A percentile compares a stretch with the other conserved stretches of the same genome.
These are phyloP conservation scores for Trichosanthes cucumerina DNA, from an alignment of 306 rosid genomes.

Conservation along the genomic window DNA sequence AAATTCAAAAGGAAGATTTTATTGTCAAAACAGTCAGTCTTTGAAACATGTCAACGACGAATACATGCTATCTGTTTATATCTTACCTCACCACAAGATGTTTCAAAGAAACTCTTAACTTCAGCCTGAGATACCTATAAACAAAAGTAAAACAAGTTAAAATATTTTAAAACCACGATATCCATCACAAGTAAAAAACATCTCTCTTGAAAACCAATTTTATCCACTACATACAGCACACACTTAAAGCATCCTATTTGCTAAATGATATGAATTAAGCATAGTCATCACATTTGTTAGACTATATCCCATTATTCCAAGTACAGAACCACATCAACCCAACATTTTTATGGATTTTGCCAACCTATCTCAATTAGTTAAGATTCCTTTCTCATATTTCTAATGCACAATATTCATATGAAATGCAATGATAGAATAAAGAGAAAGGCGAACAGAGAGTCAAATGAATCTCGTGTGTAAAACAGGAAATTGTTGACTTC, in stretches of 20 bases:
- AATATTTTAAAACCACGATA: neutral
- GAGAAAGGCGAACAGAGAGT: neutral
- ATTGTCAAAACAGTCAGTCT: neutral
- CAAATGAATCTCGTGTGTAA: neutral
- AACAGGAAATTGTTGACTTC: neutral
- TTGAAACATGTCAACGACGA: neutral
- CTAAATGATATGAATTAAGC: neutral
- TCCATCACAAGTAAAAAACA: neutral
- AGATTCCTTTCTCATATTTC: neutral
- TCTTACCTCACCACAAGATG: slow-evolving; percentile 87
- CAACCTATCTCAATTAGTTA: too few species aligned
- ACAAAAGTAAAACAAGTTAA: neutral
- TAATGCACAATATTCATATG: neutral
- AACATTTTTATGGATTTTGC: neutral
- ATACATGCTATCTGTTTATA: neutral
- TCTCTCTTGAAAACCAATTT: neutral
- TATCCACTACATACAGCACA: neutral
- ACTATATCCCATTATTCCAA: neutral
- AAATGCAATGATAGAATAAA: neutral
- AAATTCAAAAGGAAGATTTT: slow-evolving; percentile 6
- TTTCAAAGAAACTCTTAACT: slow-evolving; percentile 84
- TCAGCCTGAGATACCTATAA: slow-evolving; percentile 84
- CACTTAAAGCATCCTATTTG: neutral
- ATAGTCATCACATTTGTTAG: neutral
- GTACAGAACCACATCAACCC: neutral